Evolutionary conservation across 2,329 filamentous ascomycete species (phyloP), one percentile per base, ranked within the genome.

Genomic region (Cladosporium sp.): DNA sequence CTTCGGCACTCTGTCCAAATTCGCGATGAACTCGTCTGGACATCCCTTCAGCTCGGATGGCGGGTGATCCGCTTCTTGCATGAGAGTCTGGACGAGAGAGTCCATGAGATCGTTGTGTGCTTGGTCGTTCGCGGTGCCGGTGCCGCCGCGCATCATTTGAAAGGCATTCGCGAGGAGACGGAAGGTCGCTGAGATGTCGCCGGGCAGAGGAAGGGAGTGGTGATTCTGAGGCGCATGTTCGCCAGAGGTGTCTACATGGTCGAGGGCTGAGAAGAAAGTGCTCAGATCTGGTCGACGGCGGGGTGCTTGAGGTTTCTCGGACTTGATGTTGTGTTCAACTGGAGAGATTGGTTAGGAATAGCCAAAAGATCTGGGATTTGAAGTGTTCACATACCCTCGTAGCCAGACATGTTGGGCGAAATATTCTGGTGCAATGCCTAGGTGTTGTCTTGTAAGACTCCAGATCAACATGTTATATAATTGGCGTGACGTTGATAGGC

Each of bases 241-340:
- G 61, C 77, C 73, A 24, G 75, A 77, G 7, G 77, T 80, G 54
- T 77, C 74, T 24, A 77, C 70, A 51, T 82, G 76, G 59, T 83
- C 78, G 53, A 85, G 78, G 39, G 79, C 78, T 51, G 76, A 75
- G 70, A 84, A 84, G 73, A 85, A 85, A 59, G 80, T 82, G 36
- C 78, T 81, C 36, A 85, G 76, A 64, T 85, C 82, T 22, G 82
- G 82, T 45, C 81, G 78, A 56, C 80, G 80, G 15, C 68, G 68
- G 55, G 63, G 62, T 22, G 53, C 54, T 44, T 53, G 50, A 63
- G 66, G 51, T 18, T 70, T 60, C 34, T 70, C 63, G 44, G 65
- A 57, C 45, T 68, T 59, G 58, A 77, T 73, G 63, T 70, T 72
- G 64, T 78, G 75, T 61, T 77, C 74, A 43, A 75, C 74, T 77